Evolutionary conservation across 1,139 yeast species (phyloP), one percentile per base, ranked within the genome.

Genomic region (Protomyces pachydermus): DNA sequence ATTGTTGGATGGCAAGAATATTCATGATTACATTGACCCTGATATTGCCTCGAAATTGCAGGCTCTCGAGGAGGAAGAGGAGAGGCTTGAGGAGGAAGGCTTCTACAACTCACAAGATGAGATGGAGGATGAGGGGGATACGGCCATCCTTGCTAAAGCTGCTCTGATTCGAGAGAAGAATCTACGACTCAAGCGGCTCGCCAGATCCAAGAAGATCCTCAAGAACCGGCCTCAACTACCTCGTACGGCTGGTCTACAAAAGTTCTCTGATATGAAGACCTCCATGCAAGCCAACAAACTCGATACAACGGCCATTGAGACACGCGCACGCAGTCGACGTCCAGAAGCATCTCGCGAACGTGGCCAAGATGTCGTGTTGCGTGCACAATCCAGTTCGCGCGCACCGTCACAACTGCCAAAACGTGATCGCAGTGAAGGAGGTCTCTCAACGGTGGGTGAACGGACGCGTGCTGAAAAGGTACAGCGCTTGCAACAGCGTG

Each of bases 41-140:
- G 98, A 95, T 71, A 93, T 93, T 74, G 88, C 91, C 63, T 87
- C 90, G 70, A 93, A 93, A 78, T 82, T 93, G 74, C 90, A 89
- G 77, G 97, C 96, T 18, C 81, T 93, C 70, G 99, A 93, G 78
- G 97, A 88, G 69, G 99, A 93, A 77, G 99, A 93, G 80, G 98
- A 91, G 76, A 84, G 85, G 74, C 84, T 93, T 71, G 97, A 91
- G 77, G 79, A 82, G 65, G 97, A 91, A 79, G 99, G 99, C 37
- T 95, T 95, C 80, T 93, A 93, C 77, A 95, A 91, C 71, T 87
- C 95, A 54, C 97, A 91, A 73, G 85, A 86, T 60, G 73, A 73
- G 18, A 68, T 75, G 65, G 77, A 75, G 65, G 75, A 76, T 67
- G 70, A 68, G 10, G 88, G 84, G 67, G 95, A 88, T 69, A 79